These are phyloP conservation scores for Porcisia hertigi DNA, from an alignment of 208 protist species.

Conservation along the genomic window DNA sequence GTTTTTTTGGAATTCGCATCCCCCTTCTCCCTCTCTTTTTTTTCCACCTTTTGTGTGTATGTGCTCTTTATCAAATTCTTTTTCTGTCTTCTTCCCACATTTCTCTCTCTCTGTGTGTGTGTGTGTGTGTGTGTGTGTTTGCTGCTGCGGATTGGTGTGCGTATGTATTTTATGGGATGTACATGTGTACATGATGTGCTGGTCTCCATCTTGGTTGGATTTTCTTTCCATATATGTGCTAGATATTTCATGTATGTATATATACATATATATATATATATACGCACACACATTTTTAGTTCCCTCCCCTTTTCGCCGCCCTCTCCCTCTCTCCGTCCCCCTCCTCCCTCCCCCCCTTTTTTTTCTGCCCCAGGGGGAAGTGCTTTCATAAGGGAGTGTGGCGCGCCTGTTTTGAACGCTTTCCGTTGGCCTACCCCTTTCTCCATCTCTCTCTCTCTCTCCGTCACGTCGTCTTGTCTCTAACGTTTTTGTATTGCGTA, in stretches of 20 bases:
- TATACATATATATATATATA: background rate
- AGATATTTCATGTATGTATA: background rate
- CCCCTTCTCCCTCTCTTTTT: background rate
- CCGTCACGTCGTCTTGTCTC: conserved; percentile 11
- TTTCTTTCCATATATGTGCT: too few species aligned
- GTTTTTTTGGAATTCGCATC: background rate
- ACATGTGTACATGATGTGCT: background rate
- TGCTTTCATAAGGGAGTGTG: too few species aligned
- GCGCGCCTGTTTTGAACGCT: too few species aligned
- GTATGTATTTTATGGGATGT: background rate
- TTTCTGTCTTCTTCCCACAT: background rate
- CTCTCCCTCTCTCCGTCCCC: background rate
- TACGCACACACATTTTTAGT: background rate
- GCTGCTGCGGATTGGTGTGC: background rate
- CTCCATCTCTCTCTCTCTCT: background rate
- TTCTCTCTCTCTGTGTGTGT: background rate
- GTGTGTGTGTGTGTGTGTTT: background rate
- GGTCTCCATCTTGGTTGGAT: background rate
- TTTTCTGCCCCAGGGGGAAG: too few species aligned
- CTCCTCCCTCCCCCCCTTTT: background rate
- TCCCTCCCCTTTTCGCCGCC: background rate
- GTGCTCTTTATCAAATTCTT: background rate
- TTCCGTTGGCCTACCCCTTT: too few species aligned
- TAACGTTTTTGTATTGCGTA: conserved; percentile 3
- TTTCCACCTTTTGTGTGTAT: background rate